phyloP scores from a whole-genome alignment of 306 rosid species.

The Dalbergia cultrata region DNA sequence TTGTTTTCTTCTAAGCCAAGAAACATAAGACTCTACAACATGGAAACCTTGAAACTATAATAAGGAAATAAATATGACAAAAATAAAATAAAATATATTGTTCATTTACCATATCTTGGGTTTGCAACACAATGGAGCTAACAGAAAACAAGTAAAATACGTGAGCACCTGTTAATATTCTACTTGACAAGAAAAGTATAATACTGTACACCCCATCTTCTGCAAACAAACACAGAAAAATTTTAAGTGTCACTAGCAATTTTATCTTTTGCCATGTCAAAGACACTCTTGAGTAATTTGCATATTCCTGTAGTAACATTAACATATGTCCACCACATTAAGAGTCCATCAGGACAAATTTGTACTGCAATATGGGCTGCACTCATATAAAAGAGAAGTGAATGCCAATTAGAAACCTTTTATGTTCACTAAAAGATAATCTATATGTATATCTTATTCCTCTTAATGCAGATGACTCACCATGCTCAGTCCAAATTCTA shows the following conservation, averaged over 20 bases:
- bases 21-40: slow-evolving; percentile 22
- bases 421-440: slow-evolving; percentile 29
- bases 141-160: slow-evolving; percentile 14
- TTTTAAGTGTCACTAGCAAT: not conserved
- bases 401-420: not conserved
- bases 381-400: slow-evolving; percentile 7
- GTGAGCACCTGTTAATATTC: not conserved
- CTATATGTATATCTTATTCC: slow-evolving; percentile 17
- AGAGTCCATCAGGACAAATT: slow-evolving; percentile 14
- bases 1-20: not conserved
- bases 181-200: not conserved
- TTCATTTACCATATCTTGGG: slow-evolving; percentile 3
- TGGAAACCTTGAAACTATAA: slow-evolving; percentile 39
- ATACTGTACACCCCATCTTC: not conserved
- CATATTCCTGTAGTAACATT: slow-evolving; percentile 29
- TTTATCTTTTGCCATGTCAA: slow-evolving; percentile 3
- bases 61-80: slow-evolving; percentile 1
- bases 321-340: slow-evolving; percentile 2
- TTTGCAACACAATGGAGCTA: slow-evolving; percentile 6
- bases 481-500: slow-evolving; percentile 45
- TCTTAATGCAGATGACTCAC: slow-evolving; percentile 32
- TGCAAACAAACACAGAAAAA: not conserved
- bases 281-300: slow-evolving; percentile 14
- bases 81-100: slow-evolving; percentile 6
- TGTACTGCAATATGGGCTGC: slow-evolving; percentile 11